phyloP scores from a whole-genome alignment of 768 basidiomycete species.

The Coprinellus micaceus region DNA sequence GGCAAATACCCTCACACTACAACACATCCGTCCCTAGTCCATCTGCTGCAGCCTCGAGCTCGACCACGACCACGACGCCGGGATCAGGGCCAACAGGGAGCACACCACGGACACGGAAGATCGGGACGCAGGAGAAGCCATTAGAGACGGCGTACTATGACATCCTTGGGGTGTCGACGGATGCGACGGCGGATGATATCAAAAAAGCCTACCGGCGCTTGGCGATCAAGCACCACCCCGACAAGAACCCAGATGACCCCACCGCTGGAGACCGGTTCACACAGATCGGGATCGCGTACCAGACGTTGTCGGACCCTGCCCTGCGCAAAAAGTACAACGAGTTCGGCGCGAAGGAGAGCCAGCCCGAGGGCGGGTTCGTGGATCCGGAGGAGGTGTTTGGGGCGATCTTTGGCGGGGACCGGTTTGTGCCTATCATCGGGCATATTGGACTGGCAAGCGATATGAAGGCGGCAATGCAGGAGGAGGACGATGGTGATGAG shows the following conservation, averaged over 20 bases:
- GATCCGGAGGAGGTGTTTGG: conserved; percentile 83
- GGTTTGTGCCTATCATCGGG: conserved; percentile 85
- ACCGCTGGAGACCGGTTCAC: conserved; percentile 86
- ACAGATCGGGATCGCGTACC: conserved; percentile 85
- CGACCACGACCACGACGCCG: conserved; percentile 8
- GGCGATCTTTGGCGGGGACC: conserved; percentile 85
- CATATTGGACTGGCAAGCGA: conserved; percentile 83
- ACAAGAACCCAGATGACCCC: conserved; percentile 89
- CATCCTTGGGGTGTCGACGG: conserved; percentile 68
- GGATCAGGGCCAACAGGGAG: conserved; percentile 15
- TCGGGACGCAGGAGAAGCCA: conserved; percentile 84
- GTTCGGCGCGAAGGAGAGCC: conserved; percentile 81
- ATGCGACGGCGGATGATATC: conserved; percentile 78
- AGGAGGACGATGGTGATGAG: conserved; percentile 69
- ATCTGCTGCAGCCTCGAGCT: conserved; percentile 12
- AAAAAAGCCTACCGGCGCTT: conserved; percentile 89
- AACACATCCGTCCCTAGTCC: conserved; percentile 20
- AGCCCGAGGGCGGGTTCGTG: conserved; percentile 80
- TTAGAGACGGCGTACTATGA: conserved; percentile 92
- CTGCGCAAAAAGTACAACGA: conserved; percentile 87
- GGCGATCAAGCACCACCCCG: conserved; percentile 89
- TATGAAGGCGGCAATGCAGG: conserved; percentile 91
- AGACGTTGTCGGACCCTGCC: conserved; percentile 73
- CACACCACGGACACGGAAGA: conserved; percentile 62
- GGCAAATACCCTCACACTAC: conserved; percentile 39